Evolutionary conservation across 768 basidiomycete species (phyloP).

Genomic region (Dentipellis fragilis): DNA sequence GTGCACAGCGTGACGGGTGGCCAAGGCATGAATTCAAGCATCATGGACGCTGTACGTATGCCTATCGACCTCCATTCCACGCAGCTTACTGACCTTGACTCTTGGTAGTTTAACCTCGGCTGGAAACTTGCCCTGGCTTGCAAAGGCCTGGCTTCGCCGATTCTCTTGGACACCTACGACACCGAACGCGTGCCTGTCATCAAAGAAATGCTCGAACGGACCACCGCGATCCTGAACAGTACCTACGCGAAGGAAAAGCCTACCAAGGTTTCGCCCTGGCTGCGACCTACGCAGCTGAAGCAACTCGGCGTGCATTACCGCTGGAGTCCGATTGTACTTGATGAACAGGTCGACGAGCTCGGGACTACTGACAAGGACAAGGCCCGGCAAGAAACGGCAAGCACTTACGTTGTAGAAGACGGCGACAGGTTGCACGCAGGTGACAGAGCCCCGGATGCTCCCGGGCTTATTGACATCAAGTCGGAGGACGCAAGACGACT

Average conservation of each 20-base stretch:
- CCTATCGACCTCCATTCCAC: background rate
- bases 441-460: conserved; percentile 13
- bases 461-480: background rate
- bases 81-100: background rate
- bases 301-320: conserved; percentile 13
- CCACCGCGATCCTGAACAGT: conserved; percentile 3
- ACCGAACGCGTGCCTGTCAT: conserved; percentile 13
- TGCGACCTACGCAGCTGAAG: background rate
- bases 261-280: background rate
- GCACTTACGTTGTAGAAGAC: background rate
- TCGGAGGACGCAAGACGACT: background rate
- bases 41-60: conserved; percentile 1
- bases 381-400: background rate
- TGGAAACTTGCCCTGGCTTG: conserved; percentile 12
- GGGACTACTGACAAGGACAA: background rate
- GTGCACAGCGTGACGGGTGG: conserved; percentile 1
- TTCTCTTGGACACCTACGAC: conserved; percentile 10
- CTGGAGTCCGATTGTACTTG: conserved; percentile 10
- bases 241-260: background rate
- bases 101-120: conserved; percentile 6
- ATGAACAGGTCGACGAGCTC: background rate
- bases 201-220: conserved; percentile 9
- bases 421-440: conserved; percentile 4
- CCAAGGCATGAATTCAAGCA: conserved; percentile 2
- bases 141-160: conserved; percentile 4